phyloP scores from a whole-genome alignment of 2,329 filamentous ascomycete genomes.

The Tympanopsis confertula region DNA sequence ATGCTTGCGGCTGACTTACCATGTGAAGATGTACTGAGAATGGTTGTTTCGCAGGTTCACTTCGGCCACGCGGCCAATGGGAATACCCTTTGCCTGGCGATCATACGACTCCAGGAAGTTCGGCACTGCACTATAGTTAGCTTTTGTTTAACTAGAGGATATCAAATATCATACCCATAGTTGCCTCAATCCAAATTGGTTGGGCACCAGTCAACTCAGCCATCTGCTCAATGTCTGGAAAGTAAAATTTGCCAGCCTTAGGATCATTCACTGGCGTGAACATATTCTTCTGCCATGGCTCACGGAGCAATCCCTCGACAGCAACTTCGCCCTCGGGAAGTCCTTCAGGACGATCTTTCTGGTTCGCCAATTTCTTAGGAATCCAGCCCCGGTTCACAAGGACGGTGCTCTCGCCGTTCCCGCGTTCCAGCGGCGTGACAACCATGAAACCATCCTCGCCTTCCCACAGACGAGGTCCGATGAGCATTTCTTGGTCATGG shows the following conservation, averaged over 20 bases:
- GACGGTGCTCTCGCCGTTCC: conserved; percentile 47
- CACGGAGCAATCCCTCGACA: conserved; percentile 72
- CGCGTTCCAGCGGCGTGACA: conserved; percentile 75
- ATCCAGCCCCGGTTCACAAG: conserved; percentile 92
- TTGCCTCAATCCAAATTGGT: conserved; percentile 89
- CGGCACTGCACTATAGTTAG: conserved; percentile 41
- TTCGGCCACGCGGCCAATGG: conserved; percentile 76
- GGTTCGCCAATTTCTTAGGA: conserved; percentile 57
- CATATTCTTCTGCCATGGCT: conserved; percentile 95
- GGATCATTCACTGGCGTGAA: conserved; percentile 89
- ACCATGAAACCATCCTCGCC: conserved; percentile 86
- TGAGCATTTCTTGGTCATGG: conserved; percentile 92
- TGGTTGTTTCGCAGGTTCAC: conserved; percentile 95
- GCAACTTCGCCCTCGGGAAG: conserved; percentile 61
- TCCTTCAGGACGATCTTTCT: conserved; percentile 49
- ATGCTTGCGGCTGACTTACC: conserved; percentile 43
- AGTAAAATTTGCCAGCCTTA: conserved; percentile 78
- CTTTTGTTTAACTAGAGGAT: conserved; percentile 10
- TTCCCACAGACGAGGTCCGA: conserved; percentile 80
- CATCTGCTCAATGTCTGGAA: conserved; percentile 90
- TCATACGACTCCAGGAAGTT: conserved; percentile 68
- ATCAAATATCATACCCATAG: conserved; percentile 55
- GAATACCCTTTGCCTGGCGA: conserved; percentile 69
- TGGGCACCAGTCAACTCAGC: conserved; percentile 71
- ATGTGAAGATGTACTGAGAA: conserved; percentile 96